phyloP scores from a whole-genome alignment of 768 basidiomycete genomes.

The Lactifluus volemus region DNA sequence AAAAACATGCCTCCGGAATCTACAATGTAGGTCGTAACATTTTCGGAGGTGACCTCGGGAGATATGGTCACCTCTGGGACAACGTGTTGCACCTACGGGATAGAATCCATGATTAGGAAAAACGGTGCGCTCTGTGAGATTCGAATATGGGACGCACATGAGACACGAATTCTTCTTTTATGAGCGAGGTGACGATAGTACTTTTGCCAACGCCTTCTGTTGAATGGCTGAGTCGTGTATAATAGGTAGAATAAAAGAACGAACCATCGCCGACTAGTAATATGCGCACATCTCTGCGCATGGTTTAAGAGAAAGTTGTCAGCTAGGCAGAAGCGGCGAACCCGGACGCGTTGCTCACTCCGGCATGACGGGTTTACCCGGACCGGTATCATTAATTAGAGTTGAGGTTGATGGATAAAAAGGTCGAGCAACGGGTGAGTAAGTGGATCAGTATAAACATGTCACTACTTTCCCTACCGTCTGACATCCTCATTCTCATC shows the following conservation, averaged over 20 bases:
- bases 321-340: too few species aligned
- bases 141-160: conserved; percentile 46
- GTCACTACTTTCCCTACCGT: conserved; percentile 8
- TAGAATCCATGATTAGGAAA: conserved; percentile 2
- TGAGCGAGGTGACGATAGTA: conserved; percentile 92
- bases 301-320: conserved; percentile 24
- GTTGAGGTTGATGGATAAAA: neutral
- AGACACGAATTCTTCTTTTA: conserved; percentile 89
- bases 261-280: conserved; percentile 89
- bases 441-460: neutral
- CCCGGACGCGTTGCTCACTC: too few species aligned
- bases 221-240: conserved; percentile 7
- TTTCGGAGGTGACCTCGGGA: conserved; percentile 93
- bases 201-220: conserved; percentile 96
- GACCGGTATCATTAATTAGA: neutral
- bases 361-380: neutral
- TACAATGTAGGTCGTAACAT: conserved; percentile 96
- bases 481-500: conserved; percentile 16
- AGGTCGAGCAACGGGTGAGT: neutral
- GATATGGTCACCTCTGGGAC: conserved; percentile 98
- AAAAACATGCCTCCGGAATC: conserved; percentile 80
- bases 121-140: neutral
- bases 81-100: conserved; percentile 76
- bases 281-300: conserved; percentile 91
- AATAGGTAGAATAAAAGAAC: conserved; percentile 22